These are phyloP conservation scores for Jackrogersella multiformis DNA, from an alignment of 495 filamentous ascomycete species.

Conservation along the genomic window DNA sequence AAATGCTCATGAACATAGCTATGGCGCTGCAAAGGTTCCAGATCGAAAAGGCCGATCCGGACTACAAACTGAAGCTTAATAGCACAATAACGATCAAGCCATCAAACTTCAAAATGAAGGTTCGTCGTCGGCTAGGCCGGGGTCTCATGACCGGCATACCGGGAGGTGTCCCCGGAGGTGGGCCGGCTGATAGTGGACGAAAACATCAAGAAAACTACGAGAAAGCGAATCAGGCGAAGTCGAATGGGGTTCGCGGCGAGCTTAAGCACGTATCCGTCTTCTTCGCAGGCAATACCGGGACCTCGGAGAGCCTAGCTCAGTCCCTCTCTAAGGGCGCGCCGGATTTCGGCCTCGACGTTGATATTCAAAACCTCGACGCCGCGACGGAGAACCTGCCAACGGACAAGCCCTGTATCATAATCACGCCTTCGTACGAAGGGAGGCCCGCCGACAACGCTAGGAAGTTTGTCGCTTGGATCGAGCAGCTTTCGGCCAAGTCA, in stretches of 20 bases:
- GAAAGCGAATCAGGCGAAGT: too few relatives aligned
- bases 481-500: constrained; percentile 52
- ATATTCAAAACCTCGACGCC: constrained; percentile 60
- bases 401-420: constrained; percentile 67
- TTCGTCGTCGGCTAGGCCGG: too few relatives aligned
- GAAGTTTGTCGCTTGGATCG: constrained; percentile 71
- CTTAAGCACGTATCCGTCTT: constrained; percentile 63
- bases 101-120: constrained; percentile 68
- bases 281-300: constrained; percentile 74
- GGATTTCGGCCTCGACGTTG: constrained; percentile 61
- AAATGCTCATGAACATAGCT: constrained; percentile 56
- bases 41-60: constrained; percentile 59
- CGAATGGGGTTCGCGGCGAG: neutral
- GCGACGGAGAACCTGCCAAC: constrained; percentile 65
- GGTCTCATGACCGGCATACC: too few relatives aligned
- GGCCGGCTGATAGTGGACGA: too few relatives aligned
- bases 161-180: neutral
- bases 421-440: constrained; percentile 69
- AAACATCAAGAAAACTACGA: neutral
- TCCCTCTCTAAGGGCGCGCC: constrained; percentile 63
- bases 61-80: constrained; percentile 67
- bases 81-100: constrained; percentile 76
- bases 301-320: constrained; percentile 71
- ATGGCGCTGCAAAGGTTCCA: constrained; percentile 66
- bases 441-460: constrained; percentile 73